Percentiles rank a stretch among this genome's conserved stretches.
Conservation (phyloP, 768 basidiomycete species). For the Exidia glandulosa region DNA sequence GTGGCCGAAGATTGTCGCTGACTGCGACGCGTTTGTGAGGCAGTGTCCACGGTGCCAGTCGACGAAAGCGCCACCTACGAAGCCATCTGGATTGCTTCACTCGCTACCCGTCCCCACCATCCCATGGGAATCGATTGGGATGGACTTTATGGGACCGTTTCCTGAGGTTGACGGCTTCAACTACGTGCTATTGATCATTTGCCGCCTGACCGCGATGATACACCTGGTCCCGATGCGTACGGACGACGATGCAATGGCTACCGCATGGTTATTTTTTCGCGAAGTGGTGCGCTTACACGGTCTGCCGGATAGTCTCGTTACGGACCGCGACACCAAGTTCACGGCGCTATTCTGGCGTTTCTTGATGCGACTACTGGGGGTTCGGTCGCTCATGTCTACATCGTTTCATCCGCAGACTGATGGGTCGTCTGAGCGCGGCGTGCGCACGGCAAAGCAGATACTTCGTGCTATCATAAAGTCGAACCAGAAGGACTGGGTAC, state of each 20-base stretch:
- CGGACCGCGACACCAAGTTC: not conserved
- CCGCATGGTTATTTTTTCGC: not conserved
- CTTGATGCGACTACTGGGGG: not conserved
- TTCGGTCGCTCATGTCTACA: not conserved
- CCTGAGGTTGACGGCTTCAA: slow-evolving; percentile 5
- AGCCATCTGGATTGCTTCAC: slow-evolving; percentile 1
- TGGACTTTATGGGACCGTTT: slow-evolving; percentile 18
- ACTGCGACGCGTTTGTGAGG: slow-evolving; percentile 17
- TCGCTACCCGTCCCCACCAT: slow-evolving; percentile 4
- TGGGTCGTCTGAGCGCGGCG: not conserved
- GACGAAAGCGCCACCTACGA: slow-evolving; percentile 1
- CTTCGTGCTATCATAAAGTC: slow-evolving; percentile 23
- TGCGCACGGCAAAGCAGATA: slow-evolving; percentile 28
- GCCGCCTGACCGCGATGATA: slow-evolving; percentile 8
- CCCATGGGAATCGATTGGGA: slow-evolving; percentile 13
- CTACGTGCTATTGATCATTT: not conserved
- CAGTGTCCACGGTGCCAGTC: slow-evolving; percentile 16
- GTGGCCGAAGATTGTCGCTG: slow-evolving; percentile 15
- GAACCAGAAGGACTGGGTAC: slow-evolving; percentile 24
- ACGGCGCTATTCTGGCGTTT: not conserved
- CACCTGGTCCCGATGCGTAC: slow-evolving; percentile 12
- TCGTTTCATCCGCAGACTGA: slow-evolving; percentile 1
- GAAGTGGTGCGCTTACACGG: not conserved
- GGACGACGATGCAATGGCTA: not conserved
- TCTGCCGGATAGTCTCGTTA: not conserved